Evolutionary conservation across 2,329 filamentous ascomycete species (phyloP), one percentile per base, ranked within the genome.

Genomic region (Cercospora nicotianae): DNA sequence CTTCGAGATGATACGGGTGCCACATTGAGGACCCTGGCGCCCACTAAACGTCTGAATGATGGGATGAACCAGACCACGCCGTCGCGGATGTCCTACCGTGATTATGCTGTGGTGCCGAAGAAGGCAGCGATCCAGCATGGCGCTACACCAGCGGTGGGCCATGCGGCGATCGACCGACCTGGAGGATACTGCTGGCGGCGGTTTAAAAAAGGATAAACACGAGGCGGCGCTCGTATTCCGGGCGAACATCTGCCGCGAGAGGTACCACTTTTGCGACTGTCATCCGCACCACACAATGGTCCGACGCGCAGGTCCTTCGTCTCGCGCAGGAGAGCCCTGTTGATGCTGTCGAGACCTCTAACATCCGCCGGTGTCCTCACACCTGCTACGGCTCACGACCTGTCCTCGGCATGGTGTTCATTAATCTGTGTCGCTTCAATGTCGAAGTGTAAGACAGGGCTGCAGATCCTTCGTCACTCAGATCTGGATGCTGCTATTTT

Each of bases 191-290:
- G 60, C 45, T 48, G 60, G 45, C 60, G 28, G 48, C 28, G 48
- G 23, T 36, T 55, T 55, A 36, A 36, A 63, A 28, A 58, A 12
- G 30, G 12, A 58, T 23, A n/a, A 51, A 63, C 45, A 64, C 62
- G 51, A 64, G 62, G 62, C 51, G 39, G 23, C 39, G 53, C 62
- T 64, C 62, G 62, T 64, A 64, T 64, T 64, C 51, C 51, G 51
- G 36, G 48, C 48, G 51, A 39, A 45, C 18, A 36, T 64, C 60
- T 45, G 48, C 60, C 60, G 60, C 20, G 36, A 60, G n/a, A 48
- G 8, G 45, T 20, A 12, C 45, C 45, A 48, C 18, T 48, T 23
- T 20, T 48, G 45, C 57, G 57, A 60, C 30, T 60, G 30, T 36
- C 57, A 26, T 36, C 23, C 30, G 57, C 57, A 20, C 57, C 57